phyloP scores from a whole-genome alignment of 306 rosid genomes.

The Vigna angularis region DNA sequence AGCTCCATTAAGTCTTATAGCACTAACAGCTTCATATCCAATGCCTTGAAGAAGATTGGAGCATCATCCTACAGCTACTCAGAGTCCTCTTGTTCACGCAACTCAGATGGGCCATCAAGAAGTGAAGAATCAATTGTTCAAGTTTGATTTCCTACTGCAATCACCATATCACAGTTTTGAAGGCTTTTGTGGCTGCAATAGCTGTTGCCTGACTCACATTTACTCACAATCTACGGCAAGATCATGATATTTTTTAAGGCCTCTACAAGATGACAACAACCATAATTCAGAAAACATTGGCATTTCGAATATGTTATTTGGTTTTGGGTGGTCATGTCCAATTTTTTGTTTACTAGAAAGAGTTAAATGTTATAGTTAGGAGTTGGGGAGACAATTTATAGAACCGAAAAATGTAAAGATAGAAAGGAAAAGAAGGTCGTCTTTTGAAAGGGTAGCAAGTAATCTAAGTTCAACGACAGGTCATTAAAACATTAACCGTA shows the following conservation, averaged over 20 bases:
- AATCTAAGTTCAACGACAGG: neutral
- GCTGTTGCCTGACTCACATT: neutral
- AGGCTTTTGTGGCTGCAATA: neutral
- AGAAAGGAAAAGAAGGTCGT: constrained; percentile 3
- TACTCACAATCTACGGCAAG: neutral
- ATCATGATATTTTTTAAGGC: neutral
- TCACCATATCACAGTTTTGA: neutral
- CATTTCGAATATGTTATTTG: constrained; percentile 5
- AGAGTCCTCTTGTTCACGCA: constrained; percentile 51
- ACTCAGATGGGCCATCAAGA: constrained; percentile 55
- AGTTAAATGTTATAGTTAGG: constrained; percentile 17
- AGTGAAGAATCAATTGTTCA: constrained; percentile 41
- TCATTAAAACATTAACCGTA: too few species aligned
- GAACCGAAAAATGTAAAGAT: neutral
- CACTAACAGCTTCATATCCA: constrained; percentile 56
- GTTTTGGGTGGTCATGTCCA: constrained; percentile 25
- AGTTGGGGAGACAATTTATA: neutral
- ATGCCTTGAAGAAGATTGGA: constrained; percentile 56
- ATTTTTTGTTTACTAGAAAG: neutral
- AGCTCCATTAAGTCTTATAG: constrained; percentile 57
- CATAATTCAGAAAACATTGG: neutral
- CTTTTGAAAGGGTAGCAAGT: neutral
- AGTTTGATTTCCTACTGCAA: constrained; percentile 30
- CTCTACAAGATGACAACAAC: neutral
- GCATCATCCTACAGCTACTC: constrained; percentile 54